Evolutionary conservation across 306 rosid species (phyloP).

Genomic region (Senna siamea): DNA sequence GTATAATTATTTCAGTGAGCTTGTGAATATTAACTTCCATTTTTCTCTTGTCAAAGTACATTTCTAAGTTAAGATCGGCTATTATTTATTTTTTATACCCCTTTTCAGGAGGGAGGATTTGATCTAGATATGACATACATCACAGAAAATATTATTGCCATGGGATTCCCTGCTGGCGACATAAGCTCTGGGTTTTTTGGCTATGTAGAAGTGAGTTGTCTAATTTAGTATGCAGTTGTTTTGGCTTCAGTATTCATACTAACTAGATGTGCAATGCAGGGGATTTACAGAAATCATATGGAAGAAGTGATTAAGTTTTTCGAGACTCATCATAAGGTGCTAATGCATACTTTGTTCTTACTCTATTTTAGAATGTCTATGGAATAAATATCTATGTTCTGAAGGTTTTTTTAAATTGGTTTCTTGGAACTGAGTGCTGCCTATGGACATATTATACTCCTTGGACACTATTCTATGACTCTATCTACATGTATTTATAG

Average conservation of each 20-base stretch:
- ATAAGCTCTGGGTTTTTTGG: slow-evolving; percentile 99
- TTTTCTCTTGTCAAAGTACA: slow-evolving; percentile 15
- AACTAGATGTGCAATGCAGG: slow-evolving; percentile 61
- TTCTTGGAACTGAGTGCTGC: slow-evolving; percentile 25
- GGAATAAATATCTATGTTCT: slow-evolving; percentile 19
- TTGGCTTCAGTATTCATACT: slow-evolving; percentile 28
- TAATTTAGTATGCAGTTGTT: slow-evolving; percentile 32
- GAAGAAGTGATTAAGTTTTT: slow-evolving; percentile 98
- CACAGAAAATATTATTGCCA: slow-evolving; percentile 95
- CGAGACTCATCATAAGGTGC: slow-evolving; percentile 96
- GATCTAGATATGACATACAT: slow-evolving; percentile 99
- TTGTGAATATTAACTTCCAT: not conserved
- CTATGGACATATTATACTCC: not conserved
- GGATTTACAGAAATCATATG: slow-evolving; percentile 96
- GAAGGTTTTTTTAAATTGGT: slow-evolving; percentile 18
- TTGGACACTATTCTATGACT: not conserved
- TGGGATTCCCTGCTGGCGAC: slow-evolving; percentile 99
- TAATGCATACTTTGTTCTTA: slow-evolving; percentile 15
- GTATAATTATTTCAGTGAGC: slow-evolving; percentile 20
- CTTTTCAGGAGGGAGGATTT: slow-evolving; percentile 89
- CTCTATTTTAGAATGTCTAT: slow-evolving; percentile 5
- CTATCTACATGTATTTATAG: not conserved
- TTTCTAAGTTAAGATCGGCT: slow-evolving; percentile 18
- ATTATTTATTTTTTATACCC: slow-evolving; percentile 26
- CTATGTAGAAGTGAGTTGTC: slow-evolving; percentile 82